phyloP scores from a whole-genome alignment of 1,284 basidiomycete species.

The Microbotryum intermedium region DNA sequence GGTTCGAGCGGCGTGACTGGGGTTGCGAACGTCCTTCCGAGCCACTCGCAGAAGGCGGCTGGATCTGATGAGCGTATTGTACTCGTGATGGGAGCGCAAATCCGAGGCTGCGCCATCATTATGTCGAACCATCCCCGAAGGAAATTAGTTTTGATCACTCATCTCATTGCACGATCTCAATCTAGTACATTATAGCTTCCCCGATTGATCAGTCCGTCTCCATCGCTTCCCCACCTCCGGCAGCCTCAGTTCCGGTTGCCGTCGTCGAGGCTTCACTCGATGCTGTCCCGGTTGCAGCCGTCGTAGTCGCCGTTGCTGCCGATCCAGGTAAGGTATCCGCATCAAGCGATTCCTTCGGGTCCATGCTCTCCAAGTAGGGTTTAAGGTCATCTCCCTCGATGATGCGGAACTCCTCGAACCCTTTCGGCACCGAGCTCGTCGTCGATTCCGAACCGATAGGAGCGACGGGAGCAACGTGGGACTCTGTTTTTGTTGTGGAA shows the following conservation, averaged over 20 bases:
- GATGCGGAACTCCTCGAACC: conserved; percentile 53
- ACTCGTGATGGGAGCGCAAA: no score
- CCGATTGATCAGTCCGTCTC: conserved; percentile 5
- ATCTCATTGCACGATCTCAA: no score
- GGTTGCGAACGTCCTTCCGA: no score
- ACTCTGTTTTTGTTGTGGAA: neutral
- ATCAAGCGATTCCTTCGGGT: conserved; percentile 13
- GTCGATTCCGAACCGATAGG: conserved; percentile 48
- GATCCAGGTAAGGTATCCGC: neutral
- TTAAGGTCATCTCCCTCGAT: conserved; percentile 53
- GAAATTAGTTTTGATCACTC: no score
- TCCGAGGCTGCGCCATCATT: no score
- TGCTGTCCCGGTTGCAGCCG: neutral
- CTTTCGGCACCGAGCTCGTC: conserved; percentile 43
- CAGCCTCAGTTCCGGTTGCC: neutral
- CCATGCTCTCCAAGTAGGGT: conserved; percentile 30
- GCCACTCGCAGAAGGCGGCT: no score
- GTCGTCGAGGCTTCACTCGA: neutral
- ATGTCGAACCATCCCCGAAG: no score
- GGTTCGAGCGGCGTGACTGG: no score
- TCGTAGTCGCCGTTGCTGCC: neutral
- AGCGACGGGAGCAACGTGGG: conserved; percentile 41
- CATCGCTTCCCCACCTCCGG: conserved; percentile 3
- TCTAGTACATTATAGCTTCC: no score
- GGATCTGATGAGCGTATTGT: no score